phyloP scores from a whole-genome alignment of 306 rosid genomes.

The Corylus avellana region DNA sequence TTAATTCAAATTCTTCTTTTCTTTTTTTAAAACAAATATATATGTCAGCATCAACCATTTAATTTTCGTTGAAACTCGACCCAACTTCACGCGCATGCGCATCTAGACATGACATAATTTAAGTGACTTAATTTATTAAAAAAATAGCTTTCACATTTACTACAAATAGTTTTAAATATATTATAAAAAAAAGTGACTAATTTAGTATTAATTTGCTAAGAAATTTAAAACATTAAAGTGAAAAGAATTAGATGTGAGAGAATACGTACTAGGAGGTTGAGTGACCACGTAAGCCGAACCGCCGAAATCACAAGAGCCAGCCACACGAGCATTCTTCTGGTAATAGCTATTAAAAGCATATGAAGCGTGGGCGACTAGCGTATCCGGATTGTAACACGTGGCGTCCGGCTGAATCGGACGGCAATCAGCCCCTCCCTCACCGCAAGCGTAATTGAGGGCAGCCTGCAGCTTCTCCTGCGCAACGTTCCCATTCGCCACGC shows the following conservation, averaged over 20 bases:
- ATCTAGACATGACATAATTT: too few relatives aligned
- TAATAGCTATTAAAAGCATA: conserved; percentile 83
- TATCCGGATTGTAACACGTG: conserved; percentile 71
- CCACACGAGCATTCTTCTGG: conserved; percentile 64
- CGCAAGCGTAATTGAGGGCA: conserved; percentile 77
- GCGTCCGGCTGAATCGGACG: conserved; percentile 59
- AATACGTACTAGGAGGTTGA: conserved; percentile 65
- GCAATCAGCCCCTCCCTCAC: conserved; percentile 85
- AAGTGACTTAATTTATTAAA: too few relatives aligned
- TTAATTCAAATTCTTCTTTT: too few relatives aligned
- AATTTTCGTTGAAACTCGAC: too few relatives aligned
- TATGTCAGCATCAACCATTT: too few relatives aligned
- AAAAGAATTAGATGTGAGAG: neutral
- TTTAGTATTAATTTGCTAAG: too few relatives aligned
- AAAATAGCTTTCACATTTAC: too few relatives aligned
- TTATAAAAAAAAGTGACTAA: too few relatives aligned
- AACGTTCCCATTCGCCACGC: conserved; percentile 61
- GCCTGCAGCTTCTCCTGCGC: conserved; percentile 49
- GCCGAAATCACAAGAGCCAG: conserved; percentile 71
- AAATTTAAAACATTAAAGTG: neutral
- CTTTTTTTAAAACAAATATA: too few relatives aligned
- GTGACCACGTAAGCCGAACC: conserved; percentile 74
- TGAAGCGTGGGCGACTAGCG: conserved; percentile 84
- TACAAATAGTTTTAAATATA: too few relatives aligned
- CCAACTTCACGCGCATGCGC: too few relatives aligned